These are phyloP conservation scores for Pyropia haitanensis DNA, from an alignment of 23 red algal species.

Conservation along the genomic window DNA sequence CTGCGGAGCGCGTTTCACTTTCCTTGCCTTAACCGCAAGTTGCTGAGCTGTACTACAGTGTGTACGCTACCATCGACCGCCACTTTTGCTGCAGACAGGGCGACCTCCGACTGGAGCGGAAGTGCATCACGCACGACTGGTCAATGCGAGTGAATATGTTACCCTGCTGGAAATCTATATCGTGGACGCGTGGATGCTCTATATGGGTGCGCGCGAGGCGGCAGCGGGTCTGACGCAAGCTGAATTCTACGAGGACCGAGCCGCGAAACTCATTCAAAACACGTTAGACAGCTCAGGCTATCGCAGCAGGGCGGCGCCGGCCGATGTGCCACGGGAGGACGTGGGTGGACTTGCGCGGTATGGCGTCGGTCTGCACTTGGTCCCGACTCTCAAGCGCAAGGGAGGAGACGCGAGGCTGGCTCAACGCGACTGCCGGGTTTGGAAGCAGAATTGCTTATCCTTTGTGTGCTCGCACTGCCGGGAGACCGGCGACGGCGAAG, in stretches of 20 bases:
- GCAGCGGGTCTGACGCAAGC: background rate
- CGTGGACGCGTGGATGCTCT: constrained; percentile 7
- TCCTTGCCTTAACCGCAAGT: background rate
- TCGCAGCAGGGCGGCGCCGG: background rate
- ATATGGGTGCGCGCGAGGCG: background rate
- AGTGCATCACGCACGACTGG: background rate
- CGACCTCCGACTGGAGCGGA: background rate
- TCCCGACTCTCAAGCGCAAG: no score
- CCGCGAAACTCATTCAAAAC: background rate
- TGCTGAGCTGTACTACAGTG: constrained; percentile 1
- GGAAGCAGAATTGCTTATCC: background rate
- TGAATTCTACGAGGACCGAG: background rate
- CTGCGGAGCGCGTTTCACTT: background rate
- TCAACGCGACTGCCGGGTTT: no score
- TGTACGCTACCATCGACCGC: background rate
- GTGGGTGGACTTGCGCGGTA: background rate
- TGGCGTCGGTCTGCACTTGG: constrained; percentile 2
- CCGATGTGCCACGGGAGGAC: background rate
- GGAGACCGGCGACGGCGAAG: background rate
- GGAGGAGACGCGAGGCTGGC: no score
- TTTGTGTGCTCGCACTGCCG: constrained; percentile 24
- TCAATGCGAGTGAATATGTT: background rate
- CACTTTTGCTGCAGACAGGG: background rate
- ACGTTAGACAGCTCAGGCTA: background rate
- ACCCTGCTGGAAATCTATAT: background rate